Evolutionary conservation across 2,329 filamentous ascomycete species (phyloP), one percentile per base, ranked within the genome.

Genomic region (Tympanopsis confertula): DNA sequence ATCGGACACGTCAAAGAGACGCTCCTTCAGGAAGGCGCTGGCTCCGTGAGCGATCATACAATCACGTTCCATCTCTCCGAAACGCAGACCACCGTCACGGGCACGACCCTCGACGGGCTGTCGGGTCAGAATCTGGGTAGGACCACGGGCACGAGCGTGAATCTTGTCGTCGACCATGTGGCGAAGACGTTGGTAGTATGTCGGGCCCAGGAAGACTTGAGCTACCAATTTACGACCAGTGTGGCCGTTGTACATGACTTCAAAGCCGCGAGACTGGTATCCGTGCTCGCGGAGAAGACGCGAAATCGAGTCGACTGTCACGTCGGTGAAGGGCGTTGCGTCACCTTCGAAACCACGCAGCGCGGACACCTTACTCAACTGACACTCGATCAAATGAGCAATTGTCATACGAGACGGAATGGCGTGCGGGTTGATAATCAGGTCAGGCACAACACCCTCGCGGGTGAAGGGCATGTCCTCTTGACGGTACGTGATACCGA

Each of bases 161-260:
- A 98, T 98, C 74, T 98, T 98, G 71, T 98, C 91, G 59, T 98
- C 91, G 49, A 98, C 93, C 93, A 98, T 98, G 65, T 98, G 93
- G 46, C 91, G 82, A 42, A 98, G 75, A 61, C 93, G 87, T 64
- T 98, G 91, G 65, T 98, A 98, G 68, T 98, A 98, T 1, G 91
- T 98, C 1, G 91, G 91, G 5, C 91, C 91, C 41, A 98, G 76
- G 76, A 98, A 98, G 39, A 96, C 82, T 59, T 98, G 91, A 0
- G 88, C 85, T 33, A 86, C 81, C 46, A 96, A 68, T 69, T 98
- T 98, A 49, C 80, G 79, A 38, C 91, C 91, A 4, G 91, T 98
- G 62, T 98, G 88, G 3, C 93, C 91, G 55, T 98, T 94, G 66
- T 95, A 98, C 86, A 98, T 89, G 57, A 95, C 78, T 59, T 98